A percentile compares a stretch with the other conserved stretches of the same genome.
These are phyloP conservation scores for Tolypocladium tropicale DNA, from an alignment of 2,329 filamentous ascomycete species.

Conservation along the genomic window DNA sequence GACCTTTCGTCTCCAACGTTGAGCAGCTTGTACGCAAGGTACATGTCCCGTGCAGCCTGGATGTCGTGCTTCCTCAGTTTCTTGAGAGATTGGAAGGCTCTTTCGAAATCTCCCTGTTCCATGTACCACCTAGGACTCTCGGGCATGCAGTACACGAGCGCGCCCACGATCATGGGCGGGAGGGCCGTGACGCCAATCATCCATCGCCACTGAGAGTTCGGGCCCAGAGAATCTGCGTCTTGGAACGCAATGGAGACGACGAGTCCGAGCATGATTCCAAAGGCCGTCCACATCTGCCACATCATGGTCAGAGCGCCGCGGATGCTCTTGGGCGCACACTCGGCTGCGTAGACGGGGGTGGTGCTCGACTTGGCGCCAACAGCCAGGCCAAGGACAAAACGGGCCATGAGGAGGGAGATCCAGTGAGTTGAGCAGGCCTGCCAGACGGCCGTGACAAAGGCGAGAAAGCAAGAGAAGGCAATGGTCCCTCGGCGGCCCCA, in stretches of 20 bases:
- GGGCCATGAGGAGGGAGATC: constrained; percentile 46
- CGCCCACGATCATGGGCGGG: constrained; percentile 38
- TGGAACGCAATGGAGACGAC: constrained; percentile 21
- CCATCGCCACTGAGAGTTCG: constrained; percentile 40
- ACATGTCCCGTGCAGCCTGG: constrained; percentile 49
- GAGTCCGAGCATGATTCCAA: constrained; percentile 33
- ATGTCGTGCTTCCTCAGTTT: constrained; percentile 43
- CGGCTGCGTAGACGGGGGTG: constrained; percentile 63
- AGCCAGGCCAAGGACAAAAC: constrained; percentile 57
- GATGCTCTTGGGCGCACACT: constrained; percentile 55
- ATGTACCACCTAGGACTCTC: constrained; percentile 46
- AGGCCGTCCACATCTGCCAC: constrained; percentile 39
- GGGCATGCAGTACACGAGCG: constrained; percentile 53
- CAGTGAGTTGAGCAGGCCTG: constrained; percentile 11
- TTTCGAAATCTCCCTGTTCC: constrained; percentile 34
- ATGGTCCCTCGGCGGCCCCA: constrained; percentile 9
- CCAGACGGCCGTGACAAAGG: constrained; percentile 8
- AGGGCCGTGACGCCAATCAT: constrained; percentile 50
- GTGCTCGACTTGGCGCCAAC: constrained; percentile 55
- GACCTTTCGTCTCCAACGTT: constrained; percentile 12
- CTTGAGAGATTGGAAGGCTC: constrained; percentile 43
- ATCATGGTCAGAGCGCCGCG: constrained; percentile 70
- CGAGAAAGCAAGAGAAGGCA: constrained; percentile 8
- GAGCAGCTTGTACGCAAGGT: constrained; percentile 29
- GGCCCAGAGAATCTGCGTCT: constrained; percentile 20